These are phyloP conservation scores for Lepidopterella palustris DNA, from an alignment of 495 filamentous ascomycete species.

Conservation along the genomic window DNA sequence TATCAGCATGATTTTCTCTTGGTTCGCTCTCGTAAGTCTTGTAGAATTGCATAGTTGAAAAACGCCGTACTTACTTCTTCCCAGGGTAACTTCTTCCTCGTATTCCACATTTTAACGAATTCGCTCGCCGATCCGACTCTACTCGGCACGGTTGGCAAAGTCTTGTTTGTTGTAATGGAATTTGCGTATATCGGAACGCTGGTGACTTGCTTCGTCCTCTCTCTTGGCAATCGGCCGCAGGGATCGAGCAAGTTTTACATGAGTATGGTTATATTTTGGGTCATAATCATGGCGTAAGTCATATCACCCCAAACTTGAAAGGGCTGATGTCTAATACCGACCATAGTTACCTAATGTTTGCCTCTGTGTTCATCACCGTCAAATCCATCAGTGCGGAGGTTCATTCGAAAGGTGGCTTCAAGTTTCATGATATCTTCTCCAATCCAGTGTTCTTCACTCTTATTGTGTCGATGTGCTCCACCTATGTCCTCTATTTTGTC, in stretches of 20 bases:
- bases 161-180: constrained; percentile 85
- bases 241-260: constrained; percentile 91
- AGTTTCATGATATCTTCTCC: constrained; percentile 63
- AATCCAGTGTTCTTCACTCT: constrained; percentile 90
- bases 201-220: constrained; percentile 90
- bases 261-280: constrained; percentile 97
- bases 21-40: constrained; percentile 70
- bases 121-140: constrained; percentile 64
- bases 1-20: constrained; percentile 94
- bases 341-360: constrained; percentile 83
- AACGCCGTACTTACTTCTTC: neutral
- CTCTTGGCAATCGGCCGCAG: constrained; percentile 92
- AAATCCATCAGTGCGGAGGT: constrained; percentile 69
- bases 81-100: constrained; percentile 92
- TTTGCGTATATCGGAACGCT: constrained; percentile 92
- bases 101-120: constrained; percentile 92
- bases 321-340: constrained; percentile 12
- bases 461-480: constrained; percentile 83
- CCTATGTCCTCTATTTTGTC: constrained; percentile 89
- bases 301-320: neutral
- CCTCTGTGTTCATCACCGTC: constrained; percentile 91
- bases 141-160: constrained; percentile 64
- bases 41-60: constrained; percentile 22
- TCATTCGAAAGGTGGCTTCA: constrained; percentile 45
- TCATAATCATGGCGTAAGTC: constrained; percentile 78